Base-by-base conservation (phyloP, 352 stramenopile species). In the Globisporangium rhizosaccharum region DNA sequence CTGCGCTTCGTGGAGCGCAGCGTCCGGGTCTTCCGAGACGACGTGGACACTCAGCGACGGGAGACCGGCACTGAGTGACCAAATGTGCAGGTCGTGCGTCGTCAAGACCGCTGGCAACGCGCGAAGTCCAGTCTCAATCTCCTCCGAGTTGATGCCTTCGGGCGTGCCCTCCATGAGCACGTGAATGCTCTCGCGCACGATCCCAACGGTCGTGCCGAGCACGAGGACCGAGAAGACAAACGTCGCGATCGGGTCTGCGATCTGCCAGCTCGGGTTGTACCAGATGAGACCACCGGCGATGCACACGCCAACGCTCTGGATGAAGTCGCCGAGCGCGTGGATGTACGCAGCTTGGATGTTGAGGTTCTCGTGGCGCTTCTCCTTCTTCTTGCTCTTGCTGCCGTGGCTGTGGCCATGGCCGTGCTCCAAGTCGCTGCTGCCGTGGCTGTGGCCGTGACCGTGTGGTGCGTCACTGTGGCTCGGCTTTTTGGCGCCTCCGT, bases 51-150 rank as follows among this genome's bases (percentile, higher is more conserved):
- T 98, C 28, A 99, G 74, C 23, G 87, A 88, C 12, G 80, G 79
- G 36, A 92, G 64, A 0, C 94, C 94, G 11, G 96, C 84, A 28
- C 88, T 98, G 52, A 99, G 90, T 54, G 76, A 96, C 97, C 97
- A 99, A 59, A 99, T 97, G 79, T 99, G 97, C 59, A 99, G 74
- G 72, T 99, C 94, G 75, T 99, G 97, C 15, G 98, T 90, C 57
- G 97, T 83, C 10, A 81, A 65, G 5, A 99, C 94, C 2, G 89
- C 85, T 20, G 73, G 54, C 55, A 98, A 86, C 30, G 49, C 59
- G 37, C 65, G 69, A 54, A 99, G 78, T 1, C 74, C 83, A n/a
- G 81, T 44, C 52, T 92, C 83, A 23, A 98, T 88, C 59, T 95
- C 74, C 15, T 89, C 70, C 45, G 83, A 78, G 64, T 97, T 75